Evolutionary conservation across 257 asterid genomes (phyloP).

Genomic region (Ocimum tenuiflorum): DNA sequence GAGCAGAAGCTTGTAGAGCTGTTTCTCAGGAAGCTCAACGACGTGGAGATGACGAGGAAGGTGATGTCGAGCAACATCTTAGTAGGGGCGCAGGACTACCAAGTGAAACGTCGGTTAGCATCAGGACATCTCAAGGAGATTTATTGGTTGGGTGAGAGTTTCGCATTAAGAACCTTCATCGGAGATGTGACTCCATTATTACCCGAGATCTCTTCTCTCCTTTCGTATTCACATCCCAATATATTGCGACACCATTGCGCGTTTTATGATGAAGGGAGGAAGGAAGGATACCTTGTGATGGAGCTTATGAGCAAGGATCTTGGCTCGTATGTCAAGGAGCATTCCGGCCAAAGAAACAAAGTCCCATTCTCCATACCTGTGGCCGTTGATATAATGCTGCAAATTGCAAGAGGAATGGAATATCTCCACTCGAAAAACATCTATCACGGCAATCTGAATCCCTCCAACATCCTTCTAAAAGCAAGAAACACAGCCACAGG

Average conservation of each 20-base stretch:
- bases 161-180: slow-evolving; percentile 55
- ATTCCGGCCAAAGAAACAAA: slow-evolving; percentile 44
- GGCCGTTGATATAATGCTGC: slow-evolving; percentile 79
- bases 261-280: slow-evolving; percentile 66
- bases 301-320: slow-evolving; percentile 78
- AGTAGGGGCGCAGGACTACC: slow-evolving; percentile 49
- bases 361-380: slow-evolving; percentile 51
- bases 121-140: slow-evolving; percentile 66
- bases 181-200: slow-evolving; percentile 52
- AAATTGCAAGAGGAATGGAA: slow-evolving; percentile 86
- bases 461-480: slow-evolving; percentile 61
- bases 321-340: slow-evolving; percentile 47
- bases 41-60: slow-evolving; percentile 21
- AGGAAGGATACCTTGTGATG: slow-evolving; percentile 76
- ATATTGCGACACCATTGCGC: slow-evolving; percentile 60
- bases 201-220: slow-evolving; percentile 40
- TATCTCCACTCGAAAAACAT: slow-evolving; percentile 65
- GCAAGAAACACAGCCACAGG: slow-evolving; percentile 42
- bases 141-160: slow-evolving; percentile 81
- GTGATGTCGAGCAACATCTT: slow-evolving; percentile 40
- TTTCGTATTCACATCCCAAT: slow-evolving; percentile 69
- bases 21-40: slow-evolving; percentile 40
- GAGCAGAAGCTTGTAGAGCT: slow-evolving; percentile 48
- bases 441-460: slow-evolving; percentile 68
- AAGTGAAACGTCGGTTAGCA: slow-evolving; percentile 58